Conservation (phyloP, 495 filamentous ascomycete species). For the Parathielavia appendiculata region DNA sequence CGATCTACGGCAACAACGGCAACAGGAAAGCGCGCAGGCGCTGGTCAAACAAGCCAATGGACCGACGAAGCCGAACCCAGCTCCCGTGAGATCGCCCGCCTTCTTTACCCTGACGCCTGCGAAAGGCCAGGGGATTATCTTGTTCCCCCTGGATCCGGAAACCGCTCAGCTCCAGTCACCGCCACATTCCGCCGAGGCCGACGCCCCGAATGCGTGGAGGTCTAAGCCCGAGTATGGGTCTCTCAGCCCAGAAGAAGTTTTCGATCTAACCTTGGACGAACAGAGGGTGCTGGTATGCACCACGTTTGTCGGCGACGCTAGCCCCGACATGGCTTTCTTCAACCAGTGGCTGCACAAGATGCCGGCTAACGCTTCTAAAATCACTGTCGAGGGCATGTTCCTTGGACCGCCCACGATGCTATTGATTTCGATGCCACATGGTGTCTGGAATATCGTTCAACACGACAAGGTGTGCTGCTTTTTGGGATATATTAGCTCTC, state of each 20-base stretch:
- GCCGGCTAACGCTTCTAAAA: constrained; percentile 44
- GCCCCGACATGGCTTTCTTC: constrained; percentile 53
- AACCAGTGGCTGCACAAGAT: constrained; percentile 52
- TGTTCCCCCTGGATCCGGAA: constrained; percentile 40
- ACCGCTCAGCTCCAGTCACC: constrained; percentile 39
- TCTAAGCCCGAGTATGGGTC: constrained; percentile 34
- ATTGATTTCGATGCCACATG: constrained; percentile 52
- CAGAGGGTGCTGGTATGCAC: constrained; percentile 51
- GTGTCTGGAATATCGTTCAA: constrained; percentile 52
- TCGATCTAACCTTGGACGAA: constrained; percentile 50
- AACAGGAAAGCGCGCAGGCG: constrained; percentile 40
- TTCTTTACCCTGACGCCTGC: constrained; percentile 47
- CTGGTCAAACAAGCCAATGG: constrained; percentile 40
- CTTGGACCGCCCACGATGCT: constrained; percentile 53
- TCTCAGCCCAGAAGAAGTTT: constrained; percentile 38
- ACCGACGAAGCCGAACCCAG: constrained; percentile 31
- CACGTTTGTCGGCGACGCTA: constrained; percentile 53
- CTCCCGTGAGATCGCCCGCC: constrained; percentile 40
- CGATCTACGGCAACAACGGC: constrained; percentile 41
- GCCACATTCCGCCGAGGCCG: constrained; percentile 35
- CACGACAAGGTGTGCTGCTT: constrained; percentile 55
- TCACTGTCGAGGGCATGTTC: constrained; percentile 55
- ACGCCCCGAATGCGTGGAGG: constrained; percentile 29
- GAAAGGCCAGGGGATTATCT: constrained; percentile 42
- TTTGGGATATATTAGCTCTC: constrained; percentile 50